phyloP scores from a whole-genome alignment of 148 eudicot species.

The Mesembryanthemum crystallinum region DNA sequence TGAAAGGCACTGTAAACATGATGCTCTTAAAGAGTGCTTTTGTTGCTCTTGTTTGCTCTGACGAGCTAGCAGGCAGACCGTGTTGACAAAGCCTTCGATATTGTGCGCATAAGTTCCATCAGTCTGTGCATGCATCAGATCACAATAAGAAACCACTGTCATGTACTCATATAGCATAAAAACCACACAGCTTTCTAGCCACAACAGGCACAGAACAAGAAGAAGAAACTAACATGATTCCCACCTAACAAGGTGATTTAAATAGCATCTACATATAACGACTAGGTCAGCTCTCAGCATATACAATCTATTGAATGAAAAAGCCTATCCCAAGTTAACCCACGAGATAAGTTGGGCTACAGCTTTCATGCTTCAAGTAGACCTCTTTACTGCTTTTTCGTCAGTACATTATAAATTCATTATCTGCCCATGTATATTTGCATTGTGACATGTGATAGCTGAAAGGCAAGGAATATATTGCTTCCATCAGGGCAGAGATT shows the following conservation, averaged over 20 bases:
- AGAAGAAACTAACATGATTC: background rate
- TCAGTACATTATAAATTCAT: background rate
- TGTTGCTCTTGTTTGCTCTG: conserved; percentile 50
- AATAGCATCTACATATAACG: background rate
- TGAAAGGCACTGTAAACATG: conserved; percentile 85
- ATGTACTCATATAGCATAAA: background rate
- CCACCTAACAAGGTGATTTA: background rate
- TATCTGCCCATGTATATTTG: background rate
- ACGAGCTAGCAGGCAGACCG: conserved; percentile 66
- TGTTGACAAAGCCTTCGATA: conserved; percentile 53
- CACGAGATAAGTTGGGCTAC: background rate
- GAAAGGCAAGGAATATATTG: too few relatives aligned
- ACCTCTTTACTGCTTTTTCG: background rate
- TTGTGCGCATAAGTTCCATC: conserved; percentile 81
- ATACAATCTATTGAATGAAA: background rate
- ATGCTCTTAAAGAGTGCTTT: conserved; percentile 61
- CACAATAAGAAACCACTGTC: background rate
- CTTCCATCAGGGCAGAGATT: background rate
- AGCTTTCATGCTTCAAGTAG: background rate
- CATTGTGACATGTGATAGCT: background rate
- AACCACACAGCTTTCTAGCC: background rate
- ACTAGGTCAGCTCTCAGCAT: background rate
- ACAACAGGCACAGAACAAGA: background rate
- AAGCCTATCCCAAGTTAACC: background rate
- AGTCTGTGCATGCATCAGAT: conserved; percentile 44